A percentile compares a stretch with the other conserved stretches of the same genome.
Conservation (phyloP, 1,284 basidiomycete genomes). For the Taiwanofungus camphoratus region DNA sequence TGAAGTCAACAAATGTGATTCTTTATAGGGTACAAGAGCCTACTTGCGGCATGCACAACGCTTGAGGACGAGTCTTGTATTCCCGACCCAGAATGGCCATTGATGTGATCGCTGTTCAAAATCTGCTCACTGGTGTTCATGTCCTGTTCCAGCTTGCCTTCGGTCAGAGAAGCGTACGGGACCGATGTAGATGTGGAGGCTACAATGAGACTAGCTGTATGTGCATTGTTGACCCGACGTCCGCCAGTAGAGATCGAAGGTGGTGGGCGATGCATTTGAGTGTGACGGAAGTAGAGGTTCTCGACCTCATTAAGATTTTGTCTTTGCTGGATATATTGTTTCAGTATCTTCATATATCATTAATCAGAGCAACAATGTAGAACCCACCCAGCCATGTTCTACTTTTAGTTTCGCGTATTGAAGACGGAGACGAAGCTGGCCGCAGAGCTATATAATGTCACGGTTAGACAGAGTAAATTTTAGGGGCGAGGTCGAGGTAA, state of each 20-base stretch:
- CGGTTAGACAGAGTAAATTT: not conserved
- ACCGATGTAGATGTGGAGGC: too few species aligned
- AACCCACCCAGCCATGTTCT: constrained; percentile 71
- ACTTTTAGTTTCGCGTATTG: constrained; percentile 76
- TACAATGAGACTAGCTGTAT: not conserved
- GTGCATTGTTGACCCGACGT: constrained; percentile 6
- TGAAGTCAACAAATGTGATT: not conserved
- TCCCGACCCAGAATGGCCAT: too few species aligned
- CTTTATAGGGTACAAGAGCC: not conserved
- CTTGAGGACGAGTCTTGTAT: too few species aligned
- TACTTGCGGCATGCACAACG: too few species aligned
- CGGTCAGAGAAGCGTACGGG: too few species aligned
- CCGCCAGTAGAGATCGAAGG: constrained; percentile 17
- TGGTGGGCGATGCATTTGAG: constrained; percentile 33
- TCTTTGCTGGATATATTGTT: constrained; percentile 59
- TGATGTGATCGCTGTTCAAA: too few species aligned
- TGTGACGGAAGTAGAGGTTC: constrained; percentile 72
- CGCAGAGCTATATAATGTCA: constrained; percentile 48
- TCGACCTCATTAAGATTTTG: constrained; percentile 74
- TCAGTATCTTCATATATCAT: too few species aligned
- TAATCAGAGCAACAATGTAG: too few species aligned
- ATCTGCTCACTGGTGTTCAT: too few species aligned
- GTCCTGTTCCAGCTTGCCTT: too few species aligned
- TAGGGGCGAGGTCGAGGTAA: not conserved
- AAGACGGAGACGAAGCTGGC: constrained; percentile 68